Conservation (phyloP, 139 green algal genomes). For the Chlamydomonas incerta region DNA sequence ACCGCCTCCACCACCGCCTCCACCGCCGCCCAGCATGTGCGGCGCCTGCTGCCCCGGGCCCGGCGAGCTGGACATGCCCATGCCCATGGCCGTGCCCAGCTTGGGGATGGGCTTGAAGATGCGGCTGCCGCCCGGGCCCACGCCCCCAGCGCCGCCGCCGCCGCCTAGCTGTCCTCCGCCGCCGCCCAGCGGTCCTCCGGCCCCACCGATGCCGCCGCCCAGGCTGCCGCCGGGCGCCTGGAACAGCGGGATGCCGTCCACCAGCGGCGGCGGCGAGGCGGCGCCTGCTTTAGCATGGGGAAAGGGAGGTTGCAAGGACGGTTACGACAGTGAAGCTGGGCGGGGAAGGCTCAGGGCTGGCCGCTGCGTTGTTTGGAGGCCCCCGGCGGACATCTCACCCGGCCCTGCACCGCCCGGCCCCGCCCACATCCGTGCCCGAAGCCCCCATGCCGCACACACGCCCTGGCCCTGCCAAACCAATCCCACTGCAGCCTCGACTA, state of each 20-base stretch:
- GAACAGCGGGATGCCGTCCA: slow-evolving; percentile 31
- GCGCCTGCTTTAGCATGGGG: neutral
- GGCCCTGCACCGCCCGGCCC: no score
- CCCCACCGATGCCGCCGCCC: no score
- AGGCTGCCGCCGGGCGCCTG: neutral
- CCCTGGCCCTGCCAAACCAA: no score
- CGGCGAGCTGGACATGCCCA: neutral
- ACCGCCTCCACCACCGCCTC: no score
- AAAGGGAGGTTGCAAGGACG: neutral
- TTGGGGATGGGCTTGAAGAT: slow-evolving; percentile 34
- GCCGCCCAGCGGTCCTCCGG: neutral
- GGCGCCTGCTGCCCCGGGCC: neutral
- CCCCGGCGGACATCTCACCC: no score
- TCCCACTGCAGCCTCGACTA: neutral
- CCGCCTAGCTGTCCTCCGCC: neutral
- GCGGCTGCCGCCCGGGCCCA: neutral
- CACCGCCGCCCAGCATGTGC: neutral
- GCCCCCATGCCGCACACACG: no score
- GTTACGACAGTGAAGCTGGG: no score
- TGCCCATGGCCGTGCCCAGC: neutral
- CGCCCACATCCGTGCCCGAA: no score
- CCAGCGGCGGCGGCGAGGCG: slow-evolving; percentile 10
- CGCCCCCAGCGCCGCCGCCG: neutral
- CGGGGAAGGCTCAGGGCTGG: no score
- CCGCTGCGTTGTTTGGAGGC: no score